Base-by-base conservation (phyloP, 306 rosid species). In the Vigna mungo region DNA sequence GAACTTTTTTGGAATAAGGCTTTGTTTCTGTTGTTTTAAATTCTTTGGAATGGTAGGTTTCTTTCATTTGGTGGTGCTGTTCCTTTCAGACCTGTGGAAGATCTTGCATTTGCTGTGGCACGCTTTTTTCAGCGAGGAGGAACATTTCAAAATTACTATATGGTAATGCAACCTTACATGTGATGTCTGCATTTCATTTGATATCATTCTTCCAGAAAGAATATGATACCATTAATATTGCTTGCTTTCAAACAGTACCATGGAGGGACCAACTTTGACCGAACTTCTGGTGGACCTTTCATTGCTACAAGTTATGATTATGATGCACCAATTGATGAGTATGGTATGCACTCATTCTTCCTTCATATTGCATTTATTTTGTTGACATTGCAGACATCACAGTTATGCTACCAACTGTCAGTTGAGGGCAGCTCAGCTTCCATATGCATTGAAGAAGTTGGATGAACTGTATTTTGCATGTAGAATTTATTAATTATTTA, bases 311-410 rank as follows among this genome's bases (percentile, higher is more conserved):
- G 91, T 79, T 96, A 96, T 85, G 99, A 96, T 82, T 96, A 96
- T 75, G 99, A 96, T 87, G 99, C 99, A 59, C 99, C 99, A 9
- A 83, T 96, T 18, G 99, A 96, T 62, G 99, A 96, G 85, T 96
- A 91, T 49, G 98, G 99, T 96, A 87, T 81, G 97, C 60, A 16
- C 3, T 76, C 49, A 27, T 37, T 68, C 66, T 55, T 64, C 21
- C 79, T 68, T 76, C 44, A 17, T 25, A 17, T 71, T 68, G 68
- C 51, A 27, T 20, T 51, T 81, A 37, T 79, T 46, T 58, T 36
- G 34, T 63, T 59, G 36, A 77, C 52, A 39, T 13, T 53, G 37
- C 53, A 72, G 67, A 55, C 71, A 2, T 58, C 11, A 62, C 61
- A 68, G 65, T 46, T 79, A 47, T 66, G 20, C 12, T 60, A 44